Conservation (phyloP, 768 basidiomycete species). For the Psilocybe sp. region DNA sequence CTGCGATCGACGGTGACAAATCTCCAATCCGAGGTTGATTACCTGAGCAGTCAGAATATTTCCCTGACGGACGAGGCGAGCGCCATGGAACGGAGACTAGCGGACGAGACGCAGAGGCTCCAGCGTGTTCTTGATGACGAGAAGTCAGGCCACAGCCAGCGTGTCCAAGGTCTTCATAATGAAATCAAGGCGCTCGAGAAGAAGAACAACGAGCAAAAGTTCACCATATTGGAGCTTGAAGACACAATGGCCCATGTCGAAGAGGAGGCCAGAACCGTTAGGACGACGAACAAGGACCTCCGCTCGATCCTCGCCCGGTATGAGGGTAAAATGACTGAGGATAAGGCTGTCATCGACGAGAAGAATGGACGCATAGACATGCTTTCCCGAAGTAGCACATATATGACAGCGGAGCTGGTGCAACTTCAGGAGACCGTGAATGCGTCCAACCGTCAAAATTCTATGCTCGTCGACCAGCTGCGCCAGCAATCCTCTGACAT, state of each 20-base stretch:
- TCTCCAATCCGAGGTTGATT: too few species aligned
- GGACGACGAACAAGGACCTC: constrained; percentile 9
- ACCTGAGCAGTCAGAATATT: too few species aligned
- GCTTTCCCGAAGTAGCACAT: constrained; percentile 17
- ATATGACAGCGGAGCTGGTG: constrained; percentile 17
- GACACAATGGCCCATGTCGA: constrained; percentile 6
- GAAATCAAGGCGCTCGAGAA: constrained; percentile 6
- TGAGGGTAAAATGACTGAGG: constrained; percentile 6
- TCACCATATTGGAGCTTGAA: background rate
- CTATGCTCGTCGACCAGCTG: constrained; percentile 31
- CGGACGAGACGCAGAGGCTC: constrained; percentile 13
- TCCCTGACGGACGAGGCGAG: background rate
- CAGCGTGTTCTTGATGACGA: constrained; percentile 13
- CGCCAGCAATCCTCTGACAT: constrained; percentile 30
- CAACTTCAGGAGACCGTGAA: constrained; percentile 17
- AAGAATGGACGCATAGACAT: constrained; percentile 17
- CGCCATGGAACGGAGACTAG: constrained; percentile 5
- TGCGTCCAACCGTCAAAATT: constrained; percentile 25
- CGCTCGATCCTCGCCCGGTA: constrained; percentile 4
- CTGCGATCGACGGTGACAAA: too few species aligned
- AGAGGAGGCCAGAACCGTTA: background rate
- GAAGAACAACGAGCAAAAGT: constrained; percentile 12
- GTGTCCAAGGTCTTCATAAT: constrained; percentile 12
- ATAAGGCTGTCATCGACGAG: constrained; percentile 6
- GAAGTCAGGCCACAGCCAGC: constrained; percentile 10